phyloP scores from a whole-genome alignment of 2,329 filamentous ascomycete species.

The Talaromyces pinophilus region DNA sequence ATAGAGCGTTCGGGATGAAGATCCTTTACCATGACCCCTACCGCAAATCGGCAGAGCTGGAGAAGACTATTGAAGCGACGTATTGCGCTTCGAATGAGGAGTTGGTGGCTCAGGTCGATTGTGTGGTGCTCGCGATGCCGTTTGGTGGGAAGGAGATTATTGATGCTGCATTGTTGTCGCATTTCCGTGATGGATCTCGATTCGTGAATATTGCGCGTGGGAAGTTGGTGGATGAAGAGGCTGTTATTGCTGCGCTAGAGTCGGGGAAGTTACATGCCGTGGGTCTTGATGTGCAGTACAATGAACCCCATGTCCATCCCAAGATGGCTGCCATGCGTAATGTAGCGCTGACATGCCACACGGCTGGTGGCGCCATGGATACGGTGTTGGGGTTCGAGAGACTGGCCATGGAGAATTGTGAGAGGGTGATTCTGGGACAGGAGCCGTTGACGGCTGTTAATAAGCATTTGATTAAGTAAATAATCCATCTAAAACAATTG shows the following conservation, averaged over 20 bases:
- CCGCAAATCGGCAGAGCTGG: constrained; percentile 39
- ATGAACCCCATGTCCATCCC: constrained; percentile 55
- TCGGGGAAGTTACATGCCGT: constrained; percentile 50
- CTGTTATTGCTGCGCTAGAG: constrained; percentile 51
- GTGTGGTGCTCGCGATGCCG: constrained; percentile 48
- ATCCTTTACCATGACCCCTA: constrained; percentile 56
- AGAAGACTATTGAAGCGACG: constrained; percentile 39
- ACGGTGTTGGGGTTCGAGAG: constrained; percentile 52
- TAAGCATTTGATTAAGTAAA: constrained; percentile 20
- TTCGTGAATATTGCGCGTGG: constrained; percentile 58
- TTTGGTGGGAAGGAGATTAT: constrained; percentile 42
- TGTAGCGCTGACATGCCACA: constrained; percentile 50
- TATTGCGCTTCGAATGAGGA: constrained; percentile 46
- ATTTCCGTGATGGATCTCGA: constrained; percentile 52
- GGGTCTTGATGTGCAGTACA: constrained; percentile 56
- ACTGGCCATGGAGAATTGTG: constrained; percentile 48
- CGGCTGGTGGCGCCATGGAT: constrained; percentile 50
- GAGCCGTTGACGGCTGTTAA: constrained; percentile 22
- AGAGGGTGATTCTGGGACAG: constrained; percentile 20
- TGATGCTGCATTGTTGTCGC: constrained; percentile 43
- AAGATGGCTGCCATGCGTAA: constrained; percentile 44
- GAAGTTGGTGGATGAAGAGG: constrained; percentile 55
- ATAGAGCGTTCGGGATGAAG: constrained; percentile 54
- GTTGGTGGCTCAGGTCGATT: constrained; percentile 45
- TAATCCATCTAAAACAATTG: not conserved